Base-by-base conservation (phyloP, 768 basidiomycete species). In the Lyophyllum semitale region DNA sequence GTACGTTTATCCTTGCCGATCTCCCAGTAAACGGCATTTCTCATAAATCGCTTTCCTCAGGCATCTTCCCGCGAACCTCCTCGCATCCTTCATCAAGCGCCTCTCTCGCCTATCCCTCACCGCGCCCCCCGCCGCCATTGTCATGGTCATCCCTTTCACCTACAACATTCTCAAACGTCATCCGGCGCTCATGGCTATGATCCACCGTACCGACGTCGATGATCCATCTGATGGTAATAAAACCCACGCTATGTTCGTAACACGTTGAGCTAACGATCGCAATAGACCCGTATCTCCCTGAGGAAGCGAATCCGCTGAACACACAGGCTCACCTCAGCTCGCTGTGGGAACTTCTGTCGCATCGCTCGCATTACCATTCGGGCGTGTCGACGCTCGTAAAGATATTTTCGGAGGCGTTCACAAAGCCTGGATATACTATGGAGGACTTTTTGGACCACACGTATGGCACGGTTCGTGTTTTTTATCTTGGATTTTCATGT, bases 361-460 rank as follows among this genome's bases (percentile, higher is more conserved):
- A 95, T 56, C 77, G 81, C 55, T 70, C 77, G 22, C 96, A 99
- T 70, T 98, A 98, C 66, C 87, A 95, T 57, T 75, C 90, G 1
- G 82, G 85, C 1, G 89, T 96, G n/a, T 85, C 91, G n/a, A 92
- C 92, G 0, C 70, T 98, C 43, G 86, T 85, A 26, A 88, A 88
- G 65, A 87, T 99, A 51, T 92, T 97, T 62, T 79, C 80, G 12
- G 94, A 95, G 66, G 88, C 90, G 4, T 97, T 99, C 73, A 98
- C 93, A n/a, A 98, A 96, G 66, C 92, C 88, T 17, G 79, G 78
- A 32, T 98, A 95, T 70, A 76, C 84, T 13, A 83, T 97, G 84
- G 96, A 98, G 61, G 96, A 98, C 67, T 99, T 98, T 70, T 70
- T 98, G 66, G 97, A 98, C 68, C 96, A 98, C 67, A 90, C 91